Evolutionary conservation across 1,284 basidiomycete species (phyloP), one percentile per base, ranked within the genome.

Genomic region (Ceratorhiza oryzae-sativae): DNA sequence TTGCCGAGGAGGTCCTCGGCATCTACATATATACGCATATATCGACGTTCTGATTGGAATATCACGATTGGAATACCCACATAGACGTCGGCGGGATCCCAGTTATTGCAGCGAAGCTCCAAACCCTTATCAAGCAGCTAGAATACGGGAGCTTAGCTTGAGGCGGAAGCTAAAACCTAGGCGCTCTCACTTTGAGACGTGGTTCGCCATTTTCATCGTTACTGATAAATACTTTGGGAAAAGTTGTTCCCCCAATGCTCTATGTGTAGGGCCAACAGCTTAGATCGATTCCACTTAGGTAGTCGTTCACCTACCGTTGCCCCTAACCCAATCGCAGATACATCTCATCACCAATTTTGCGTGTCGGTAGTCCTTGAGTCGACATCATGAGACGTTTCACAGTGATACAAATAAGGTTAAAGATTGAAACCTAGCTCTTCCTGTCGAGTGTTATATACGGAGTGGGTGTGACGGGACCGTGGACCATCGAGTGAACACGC

Each of bases 1-100:
- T 62, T 60, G 23, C 73, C 73, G 42, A 74, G 59, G 8, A 74
- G 39, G 25, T 55, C 56, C 30, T 74, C 73, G 2, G 56, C 42
- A 32, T 74, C 73, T 13, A 59, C 70, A 34, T 74, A 55, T 46
- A 41, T 23, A 15, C 30, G 12, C 48, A 25, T 39, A 20, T n/a
- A 46, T 27, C 15, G 13, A 20, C 2, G 5, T 30, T 10, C 27
- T 12, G 15, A 23, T 2, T 13, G n/a, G 18, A 53, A 12, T n/a
- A 41, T 2, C n/a, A 27, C 4, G 53, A 41, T 2, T 6, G 32
- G 2, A n/a, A n/a, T 4, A 65, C 62, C 32, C 34, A 41, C 53
- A 61, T 60, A 71, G 36, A 53, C 30, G 27, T 53, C 59, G 9
- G 30, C 59, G 9, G 71, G 62, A 30, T 71, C 71, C 71, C 71